Conservation (phyloP, 2,329 filamentous ascomycete species). For the Domatiomyces catenatus region DNA sequence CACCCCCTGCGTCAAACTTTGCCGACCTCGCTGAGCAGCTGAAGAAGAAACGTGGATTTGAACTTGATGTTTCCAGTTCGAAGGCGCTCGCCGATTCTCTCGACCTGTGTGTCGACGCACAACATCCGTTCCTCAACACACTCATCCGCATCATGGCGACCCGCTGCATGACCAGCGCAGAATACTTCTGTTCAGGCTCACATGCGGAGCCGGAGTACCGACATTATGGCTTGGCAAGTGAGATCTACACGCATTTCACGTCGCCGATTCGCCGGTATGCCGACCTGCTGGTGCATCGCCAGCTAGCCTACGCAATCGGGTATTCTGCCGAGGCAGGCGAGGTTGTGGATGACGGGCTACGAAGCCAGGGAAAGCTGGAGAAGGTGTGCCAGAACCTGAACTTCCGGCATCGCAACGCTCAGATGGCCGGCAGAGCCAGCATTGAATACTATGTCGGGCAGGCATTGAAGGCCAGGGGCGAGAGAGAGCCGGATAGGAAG, state of each 20-base stretch:
- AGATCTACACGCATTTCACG: constrained; percentile 98
- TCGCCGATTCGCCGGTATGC: constrained; percentile 94
- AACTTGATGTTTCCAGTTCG: constrained; percentile 70
- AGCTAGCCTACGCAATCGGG: constrained; percentile 86
- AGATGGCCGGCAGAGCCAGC: constrained; percentile 82
- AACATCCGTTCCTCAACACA: constrained; percentile 95
- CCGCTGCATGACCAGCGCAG: constrained; percentile 96
- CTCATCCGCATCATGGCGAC: constrained; percentile 94
- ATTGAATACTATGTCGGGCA: constrained; percentile 98
- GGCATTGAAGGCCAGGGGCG: constrained; percentile 61
- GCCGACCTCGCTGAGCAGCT: constrained; percentile 86
- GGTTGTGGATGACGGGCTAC: constrained; percentile 62
- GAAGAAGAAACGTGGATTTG: constrained; percentile 66
- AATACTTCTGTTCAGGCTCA: constrained; percentile 93
- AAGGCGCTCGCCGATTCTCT: constrained; percentile 88
- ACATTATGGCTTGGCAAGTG: constrained; percentile 88
- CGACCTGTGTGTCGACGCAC: constrained; percentile 62
- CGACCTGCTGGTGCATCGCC: constrained; percentile 85
- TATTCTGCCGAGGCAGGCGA: constrained; percentile 49
- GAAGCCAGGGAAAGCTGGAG: constrained; percentile 72
- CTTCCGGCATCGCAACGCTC: constrained; percentile 87
- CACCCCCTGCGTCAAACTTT: constrained; percentile 90
- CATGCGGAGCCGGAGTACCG: constrained; percentile 88
- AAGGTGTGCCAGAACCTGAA: constrained; percentile 98
- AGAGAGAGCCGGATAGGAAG: constrained; percentile 27